phyloP scores from a whole-genome alignment of 768 basidiomycete species.

The Lactarius sanguifluus region DNA sequence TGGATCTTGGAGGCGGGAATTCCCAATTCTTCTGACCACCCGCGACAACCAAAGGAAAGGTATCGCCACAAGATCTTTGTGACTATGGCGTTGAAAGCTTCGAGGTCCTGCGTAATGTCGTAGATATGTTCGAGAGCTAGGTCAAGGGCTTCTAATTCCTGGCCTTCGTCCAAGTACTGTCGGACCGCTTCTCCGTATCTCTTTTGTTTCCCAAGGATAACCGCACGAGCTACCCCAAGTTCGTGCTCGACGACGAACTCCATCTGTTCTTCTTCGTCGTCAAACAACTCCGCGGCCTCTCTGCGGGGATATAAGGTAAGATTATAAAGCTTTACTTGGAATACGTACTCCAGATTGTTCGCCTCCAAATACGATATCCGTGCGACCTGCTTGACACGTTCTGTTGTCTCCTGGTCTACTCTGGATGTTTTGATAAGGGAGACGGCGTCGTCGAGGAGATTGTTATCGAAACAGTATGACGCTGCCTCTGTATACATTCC shows the following conservation, averaged over 20 bases:
- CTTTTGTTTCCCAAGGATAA: slow-evolving; percentile 44
- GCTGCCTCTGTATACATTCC: slow-evolving; percentile 17
- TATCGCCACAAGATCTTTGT: slow-evolving; percentile 41
- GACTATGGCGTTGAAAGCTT: slow-evolving; percentile 36
- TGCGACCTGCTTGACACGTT: slow-evolving; percentile 17
- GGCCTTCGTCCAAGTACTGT: slow-evolving; percentile 49
- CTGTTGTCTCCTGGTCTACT: slow-evolving; percentile 21
- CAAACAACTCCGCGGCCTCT: slow-evolving; percentile 49
- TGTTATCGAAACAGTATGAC: slow-evolving; percentile 22
- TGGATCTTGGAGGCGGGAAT: slow-evolving; percentile 8
- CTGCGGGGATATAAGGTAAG: slow-evolving; percentile 36
- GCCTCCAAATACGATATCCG: slow-evolving; percentile 19
- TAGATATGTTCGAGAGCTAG: slow-evolving; percentile 42
- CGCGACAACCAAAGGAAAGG: slow-evolving; percentile 20
- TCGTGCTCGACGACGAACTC: slow-evolving; percentile 57
- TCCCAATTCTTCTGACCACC: background rate
- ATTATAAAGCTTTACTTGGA: background rate
- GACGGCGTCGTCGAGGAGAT: slow-evolving; percentile 15
- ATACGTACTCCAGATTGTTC: slow-evolving; percentile 15
- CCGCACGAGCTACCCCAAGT: slow-evolving; percentile 49
- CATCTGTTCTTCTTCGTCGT: slow-evolving; percentile 53
- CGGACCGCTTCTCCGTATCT: slow-evolving; percentile 52
- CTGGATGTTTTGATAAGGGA: slow-evolving; percentile 13
- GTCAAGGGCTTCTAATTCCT: slow-evolving; percentile 47
- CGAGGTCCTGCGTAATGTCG: slow-evolving; percentile 31